Conservation (phyloP, 768 basidiomycete species). For the Psilocybe sp. region DNA sequence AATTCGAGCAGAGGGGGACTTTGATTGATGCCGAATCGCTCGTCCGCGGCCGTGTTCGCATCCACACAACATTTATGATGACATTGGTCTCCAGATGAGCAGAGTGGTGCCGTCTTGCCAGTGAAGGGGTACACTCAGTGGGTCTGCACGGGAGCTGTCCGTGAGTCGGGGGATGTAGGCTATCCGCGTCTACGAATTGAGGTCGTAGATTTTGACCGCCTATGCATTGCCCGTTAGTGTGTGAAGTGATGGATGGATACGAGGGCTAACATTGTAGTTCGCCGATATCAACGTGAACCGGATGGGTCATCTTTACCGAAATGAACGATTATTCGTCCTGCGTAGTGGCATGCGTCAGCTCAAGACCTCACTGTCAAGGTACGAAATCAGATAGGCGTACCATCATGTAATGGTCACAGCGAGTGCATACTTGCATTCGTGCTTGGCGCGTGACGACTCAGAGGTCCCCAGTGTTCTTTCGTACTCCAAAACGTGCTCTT, state of each 20-base stretch:
- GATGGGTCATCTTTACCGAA: slow-evolving; percentile 88
- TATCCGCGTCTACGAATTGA: slow-evolving; percentile 69
- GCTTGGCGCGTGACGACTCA: slow-evolving; percentile 74
- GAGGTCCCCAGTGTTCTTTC: slow-evolving; percentile 73
- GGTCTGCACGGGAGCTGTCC: slow-evolving; percentile 86
- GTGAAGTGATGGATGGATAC: not conserved
- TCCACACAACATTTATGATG: slow-evolving; percentile 86
- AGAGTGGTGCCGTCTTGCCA: slow-evolving; percentile 94
- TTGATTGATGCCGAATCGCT: slow-evolving; percentile 41
- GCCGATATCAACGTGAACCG: slow-evolving; percentile 92
- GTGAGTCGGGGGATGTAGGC: slow-evolving; percentile 81
- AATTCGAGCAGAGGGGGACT: slow-evolving; percentile 77
- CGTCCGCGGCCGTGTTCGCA: slow-evolving; percentile 58
- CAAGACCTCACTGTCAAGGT: not conserved
- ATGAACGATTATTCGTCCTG: slow-evolving; percentile 89
- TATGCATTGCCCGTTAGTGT: slow-evolving; percentile 22
- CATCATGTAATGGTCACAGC: slow-evolving; percentile 71
- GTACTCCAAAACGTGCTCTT: slow-evolving; percentile 92
- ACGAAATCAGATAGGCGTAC: slow-evolving; percentile 33
- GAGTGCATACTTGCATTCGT: slow-evolving; percentile 85
- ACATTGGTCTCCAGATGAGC: slow-evolving; percentile 90
- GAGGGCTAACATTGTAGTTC: slow-evolving; percentile 70
- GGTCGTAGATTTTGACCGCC: slow-evolving; percentile 96
- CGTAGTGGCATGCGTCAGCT: slow-evolving; percentile 18
- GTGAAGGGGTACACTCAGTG: slow-evolving; percentile 87